These are phyloP conservation scores for Penicillium bovifimosum DNA, from an alignment of 495 filamentous ascomycete species.

Conservation along the genomic window DNA sequence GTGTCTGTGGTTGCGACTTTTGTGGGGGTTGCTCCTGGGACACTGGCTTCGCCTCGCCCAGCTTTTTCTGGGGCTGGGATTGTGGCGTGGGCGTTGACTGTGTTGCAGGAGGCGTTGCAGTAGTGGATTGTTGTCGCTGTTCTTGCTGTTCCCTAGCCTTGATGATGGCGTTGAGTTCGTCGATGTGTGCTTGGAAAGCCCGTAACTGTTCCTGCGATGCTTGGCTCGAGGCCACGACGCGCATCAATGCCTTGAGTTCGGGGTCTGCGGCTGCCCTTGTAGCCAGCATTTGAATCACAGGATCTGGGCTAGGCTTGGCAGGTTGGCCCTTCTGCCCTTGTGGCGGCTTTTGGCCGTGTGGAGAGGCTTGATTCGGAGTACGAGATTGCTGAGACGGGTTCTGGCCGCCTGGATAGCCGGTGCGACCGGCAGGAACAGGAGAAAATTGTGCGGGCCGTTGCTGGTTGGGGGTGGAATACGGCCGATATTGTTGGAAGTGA, in stretches of 20 bases:
- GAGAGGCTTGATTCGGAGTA: conserved; percentile 22
- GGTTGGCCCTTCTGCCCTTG: conserved; percentile 35
- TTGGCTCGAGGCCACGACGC: conserved; percentile 82
- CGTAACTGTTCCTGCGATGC: conserved; percentile 75
- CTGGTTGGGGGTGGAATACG: conserved; percentile 42
- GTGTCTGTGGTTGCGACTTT: conserved; percentile 21
- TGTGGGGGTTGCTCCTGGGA: conserved; percentile 30
- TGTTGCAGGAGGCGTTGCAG: conserved; percentile 15
- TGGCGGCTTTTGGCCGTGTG: conserved; percentile 32
- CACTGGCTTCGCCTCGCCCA: conserved; percentile 21
- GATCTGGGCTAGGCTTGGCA: conserved; percentile 63
- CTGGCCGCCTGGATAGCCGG: conserved; percentile 28
- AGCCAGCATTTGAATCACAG: conserved; percentile 91
- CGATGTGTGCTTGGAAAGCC: conserved; percentile 87
- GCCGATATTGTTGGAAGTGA: conserved; percentile 43
- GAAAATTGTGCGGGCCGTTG: conserved; percentile 31
- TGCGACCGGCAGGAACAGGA: conserved; percentile 23
- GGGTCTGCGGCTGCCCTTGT: conserved; percentile 80
- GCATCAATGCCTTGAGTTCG: conserved; percentile 92
- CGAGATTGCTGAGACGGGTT: conserved; percentile 29
- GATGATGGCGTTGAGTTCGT: conserved; percentile 69
- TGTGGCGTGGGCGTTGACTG: conserved; percentile 23
- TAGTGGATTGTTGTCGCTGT: conserved; percentile 23
- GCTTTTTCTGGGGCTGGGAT: conserved; percentile 23
- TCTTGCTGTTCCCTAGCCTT: conserved; percentile 42